Base-by-base conservation (phyloP, 2,329 filamentous ascomycete genomes). In the Aspergillus tanneri region DNA sequence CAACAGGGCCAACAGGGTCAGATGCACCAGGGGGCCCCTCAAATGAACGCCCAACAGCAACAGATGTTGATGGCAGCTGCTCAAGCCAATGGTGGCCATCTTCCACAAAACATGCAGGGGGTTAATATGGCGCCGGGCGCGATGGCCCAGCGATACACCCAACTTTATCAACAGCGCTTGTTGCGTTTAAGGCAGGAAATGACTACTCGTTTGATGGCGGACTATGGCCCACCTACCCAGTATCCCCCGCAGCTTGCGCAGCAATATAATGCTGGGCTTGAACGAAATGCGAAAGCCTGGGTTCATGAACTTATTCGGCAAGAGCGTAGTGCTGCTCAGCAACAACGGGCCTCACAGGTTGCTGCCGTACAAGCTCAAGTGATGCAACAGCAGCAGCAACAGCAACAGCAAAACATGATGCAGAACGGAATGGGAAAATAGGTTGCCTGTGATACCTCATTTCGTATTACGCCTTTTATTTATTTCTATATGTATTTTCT, bases 321-420 rank as follows among this genome's bases (percentile, higher is more conserved):
- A 32, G 69, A 71, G 21, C 63, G 64, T 19, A 66, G 69, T 40
- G 54, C 56, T 45, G 56, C 59, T 38, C 60, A 64, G 41, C 67
- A 67, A 42, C 62, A 65, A 28, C 65, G 65, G 27, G 60, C 64
- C 23, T 56, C 55, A 2, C 66, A 68, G 23, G 57, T 55, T 42
- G 60, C 62, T 24, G 61, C 62, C 12, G 61, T 67, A 46, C 67
- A 69, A 40, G 64, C 64, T 16, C 67, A 64, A 40, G 59, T 56
- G 28, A 52, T 64, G 43, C 64, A n/a, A n/a, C n/a, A 71, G 41
- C 68, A 71, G 42, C 69, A 69, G 49, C 66, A 68, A 50, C 66
- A 69, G 18, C 67, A 69, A 48, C 66, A 70, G 22, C 67, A 70
- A 50, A 70, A 68, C 36, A 71, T 72, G 65, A 72, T 72, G 69